Base-by-base conservation (phyloP, 805 yeast genomes). In the Blastobotrys attinorum region DNA sequence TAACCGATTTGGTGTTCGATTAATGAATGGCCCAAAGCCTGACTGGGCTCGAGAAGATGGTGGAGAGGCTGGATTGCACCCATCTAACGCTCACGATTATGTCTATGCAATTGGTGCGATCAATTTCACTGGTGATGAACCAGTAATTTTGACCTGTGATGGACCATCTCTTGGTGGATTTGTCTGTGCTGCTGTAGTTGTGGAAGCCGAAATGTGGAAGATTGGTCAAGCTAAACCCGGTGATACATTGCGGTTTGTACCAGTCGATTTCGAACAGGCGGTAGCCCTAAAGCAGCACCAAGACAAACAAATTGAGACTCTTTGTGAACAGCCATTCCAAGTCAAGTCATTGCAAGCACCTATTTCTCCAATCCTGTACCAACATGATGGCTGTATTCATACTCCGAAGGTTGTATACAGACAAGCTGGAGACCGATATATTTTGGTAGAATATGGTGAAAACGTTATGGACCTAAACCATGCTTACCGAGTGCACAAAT, bases 91-190 rank as follows among this genome's bases (percentile, higher is more conserved):
- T 35, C 97, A 90, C 61, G 98, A 90, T 68, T 92, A 90, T 59
- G 97, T 90, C 42, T 90, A 90, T 63, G 87, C 97, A 0, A 68
- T 88, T 42, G 97, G 98, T 56, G 97, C 98, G 22, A 82, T 90
- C 63, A 92, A 92, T 66, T 92, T 92, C 63, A 92, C 97, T 29
- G 98, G 98, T 65, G 97, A 92, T 66, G 97, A 90, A 65, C 97
- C 97, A 1, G 98, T 90, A 27, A 88, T 90, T 51, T 73, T 90
- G 63, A 87, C 97, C 2, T 86, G 97, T 60, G 98, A 90, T 66
- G 97, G 97, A 50, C 97, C 98, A 34, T 84, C 96, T 8, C 75
- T 90, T 46, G 97, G 98, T 59, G 98, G 98, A 1, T 92, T 90
- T 59, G 97, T 90, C 27, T 90, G 97, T 65, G 83, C 88, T 60